Percentiles rank a stretch among this genome's conserved stretches.
Conservation (phyloP, 108 stramenopile species). For the Cyclotella cryptica region DNA sequence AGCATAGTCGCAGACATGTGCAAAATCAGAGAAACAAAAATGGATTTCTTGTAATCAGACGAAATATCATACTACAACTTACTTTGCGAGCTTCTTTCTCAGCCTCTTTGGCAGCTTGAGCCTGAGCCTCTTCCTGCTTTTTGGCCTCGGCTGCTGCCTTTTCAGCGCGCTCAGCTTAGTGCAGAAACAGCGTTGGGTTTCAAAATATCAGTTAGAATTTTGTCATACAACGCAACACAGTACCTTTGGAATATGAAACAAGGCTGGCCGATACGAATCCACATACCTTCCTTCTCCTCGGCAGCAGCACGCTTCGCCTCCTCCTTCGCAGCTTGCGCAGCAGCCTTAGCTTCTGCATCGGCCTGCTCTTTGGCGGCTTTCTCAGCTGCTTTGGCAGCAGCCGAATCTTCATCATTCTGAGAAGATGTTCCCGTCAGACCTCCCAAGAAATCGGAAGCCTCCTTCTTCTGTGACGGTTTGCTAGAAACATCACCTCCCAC, state of each 20-base stretch:
- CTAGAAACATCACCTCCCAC: conserved; percentile 18
- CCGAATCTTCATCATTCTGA: conserved; percentile 42
- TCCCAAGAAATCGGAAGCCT: conserved; percentile 45
- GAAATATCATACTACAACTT: not conserved
- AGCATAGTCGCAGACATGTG: not conserved
- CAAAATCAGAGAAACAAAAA: not conserved
- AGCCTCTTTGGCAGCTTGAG: conserved; percentile 52
- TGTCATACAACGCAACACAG: not conserved
- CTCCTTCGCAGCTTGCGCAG: conserved; percentile 48
- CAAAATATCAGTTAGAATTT: no score
- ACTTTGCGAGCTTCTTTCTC: conserved; percentile 53
- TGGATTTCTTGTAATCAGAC: not conserved
- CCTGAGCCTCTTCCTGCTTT: conserved; percentile 57
- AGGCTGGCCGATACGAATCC: not conserved
- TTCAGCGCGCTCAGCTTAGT: conserved; percentile 59
- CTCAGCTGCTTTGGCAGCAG: conserved; percentile 58
- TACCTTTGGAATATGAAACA: not conserved
- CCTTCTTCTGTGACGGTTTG: conserved; percentile 32
- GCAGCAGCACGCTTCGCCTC: conserved; percentile 60
- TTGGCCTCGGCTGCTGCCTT: conserved; percentile 43
- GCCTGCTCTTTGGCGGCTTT: conserved; percentile 35
- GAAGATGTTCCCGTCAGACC: conserved; percentile 38
- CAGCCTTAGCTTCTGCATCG: conserved; percentile 31
- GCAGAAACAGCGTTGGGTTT: not conserved
- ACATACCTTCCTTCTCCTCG: conserved; percentile 31